Percentiles rank a stretch among this genome's conserved stretches.
Evolutionary conservation across 441 rosid species (phyloP).

Genomic region (Pelargonium citronellum): DNA sequence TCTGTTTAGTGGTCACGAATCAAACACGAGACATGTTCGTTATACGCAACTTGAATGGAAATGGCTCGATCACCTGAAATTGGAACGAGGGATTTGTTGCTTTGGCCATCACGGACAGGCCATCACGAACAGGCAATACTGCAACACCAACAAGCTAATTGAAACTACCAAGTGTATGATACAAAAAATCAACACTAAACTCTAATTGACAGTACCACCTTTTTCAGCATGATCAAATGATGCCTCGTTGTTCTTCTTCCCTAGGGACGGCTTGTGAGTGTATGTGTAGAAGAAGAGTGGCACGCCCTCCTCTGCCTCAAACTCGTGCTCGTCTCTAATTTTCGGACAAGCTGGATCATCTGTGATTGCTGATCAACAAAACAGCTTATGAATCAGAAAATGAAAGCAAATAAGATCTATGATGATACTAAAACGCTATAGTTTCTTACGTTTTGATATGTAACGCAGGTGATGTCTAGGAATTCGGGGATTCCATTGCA

Average conservation of each 20-base stretch:
- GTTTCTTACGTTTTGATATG: conserved; percentile 35
- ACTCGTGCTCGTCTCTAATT: conserved; percentile 30
- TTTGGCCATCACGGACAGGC: conserved; percentile 28
- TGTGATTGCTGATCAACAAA: conserved; percentile 23
- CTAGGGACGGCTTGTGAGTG: conserved; percentile 22
- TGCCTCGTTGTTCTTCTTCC: conserved; percentile 12
- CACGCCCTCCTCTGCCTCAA: conserved; percentile 28
- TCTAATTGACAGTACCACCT: conserved; percentile 8
- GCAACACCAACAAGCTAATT: background rate
- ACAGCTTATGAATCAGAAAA: background rate
- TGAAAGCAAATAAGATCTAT: background rate
- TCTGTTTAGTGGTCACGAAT: too few species aligned
- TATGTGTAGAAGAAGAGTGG: conserved; percentile 39
- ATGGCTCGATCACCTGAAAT: conserved; percentile 38
- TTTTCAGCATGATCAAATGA: conserved; percentile 13
- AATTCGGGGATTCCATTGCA: conserved; percentile 35
- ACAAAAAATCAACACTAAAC: background rate
- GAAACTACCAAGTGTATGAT: background rate
- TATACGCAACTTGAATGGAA: too few species aligned
- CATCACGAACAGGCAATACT: conserved; percentile 41
- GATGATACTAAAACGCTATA: background rate
- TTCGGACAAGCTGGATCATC: background rate
- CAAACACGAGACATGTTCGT: too few species aligned
- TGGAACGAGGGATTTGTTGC: conserved; percentile 41
- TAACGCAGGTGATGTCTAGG: conserved; percentile 44